These are phyloP conservation scores for Linum trigynum DNA, from an alignment of 345 rosid species.

Conservation along the genomic window DNA sequence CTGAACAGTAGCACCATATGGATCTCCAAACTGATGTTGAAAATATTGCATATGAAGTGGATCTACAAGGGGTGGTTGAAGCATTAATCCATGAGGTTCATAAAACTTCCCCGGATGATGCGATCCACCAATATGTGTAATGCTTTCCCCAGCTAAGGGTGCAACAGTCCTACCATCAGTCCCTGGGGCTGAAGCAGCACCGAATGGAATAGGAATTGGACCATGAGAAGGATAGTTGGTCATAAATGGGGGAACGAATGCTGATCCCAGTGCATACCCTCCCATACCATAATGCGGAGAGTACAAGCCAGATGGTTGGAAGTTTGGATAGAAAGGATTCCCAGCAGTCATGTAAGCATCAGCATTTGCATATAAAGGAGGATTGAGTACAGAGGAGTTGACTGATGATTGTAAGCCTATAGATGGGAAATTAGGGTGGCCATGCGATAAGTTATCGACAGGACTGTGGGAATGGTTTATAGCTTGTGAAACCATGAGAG, in stretches of 20 bases:
- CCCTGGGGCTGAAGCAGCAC: conserved; percentile 13
- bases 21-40: conserved; percentile 17
- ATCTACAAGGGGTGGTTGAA: conserved; percentile 19
- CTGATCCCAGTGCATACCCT: conserved; percentile 18
- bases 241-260: conserved; percentile 16
- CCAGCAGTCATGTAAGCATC: conserved; percentile 17
- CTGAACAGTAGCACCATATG: conserved; percentile 14
- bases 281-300: conserved; percentile 17
- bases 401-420: conserved; percentile 2
- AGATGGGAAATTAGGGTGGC: conserved; percentile 1
- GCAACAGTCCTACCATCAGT: conserved; percentile 19
- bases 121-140: conserved; percentile 1
- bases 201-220: conserved; percentile 14
- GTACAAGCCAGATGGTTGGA: conserved; percentile 22
- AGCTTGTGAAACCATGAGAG: conserved; percentile 36
- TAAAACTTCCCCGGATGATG: conserved; percentile 6
- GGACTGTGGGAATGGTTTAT: conserved; percentile 31
- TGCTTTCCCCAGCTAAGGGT: conserved; percentile 1
- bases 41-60: conserved; percentile 20
- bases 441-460: not conserved
- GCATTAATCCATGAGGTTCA: conserved; percentile 10
- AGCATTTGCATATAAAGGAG: conserved; percentile 17
- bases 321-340: conserved; percentile 16
- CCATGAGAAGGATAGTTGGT: conserved; percentile 21
- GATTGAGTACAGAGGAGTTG: conserved; percentile 13